A percentile compares a stretch with the other conserved stretches of the same genome.
Conservation (phyloP, 78 protist species). For the Dictyostelium discoideum region dicty_2.7 NC_007090.3:3649501-3650000, state of each 20-base stretch:
- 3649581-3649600: not conserved
- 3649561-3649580: not conserved
- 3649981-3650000: not conserved
- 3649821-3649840: not conserved
- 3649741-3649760: not conserved
- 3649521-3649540: conserved; percentile 34
- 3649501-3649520: conserved; percentile 48
- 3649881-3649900: conserved; percentile 19
- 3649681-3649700: conserved; percentile 24
- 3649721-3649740: not conserved
- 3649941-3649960: conserved; percentile 48
- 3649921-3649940: conserved; percentile 11
- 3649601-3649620: not conserved
- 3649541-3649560: conserved; percentile 40
- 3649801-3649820: not conserved
- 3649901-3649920: conserved; percentile 15
- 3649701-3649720: not conserved
- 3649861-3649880: conserved; percentile 23
- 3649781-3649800: conserved; percentile 7
- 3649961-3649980: not conserved
- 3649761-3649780: not conserved
- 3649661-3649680: conserved; percentile 5
- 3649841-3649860: not conserved
- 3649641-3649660: not conserved
- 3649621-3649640: not conserved